phyloP scores from a whole-genome alignment of 768 basidiomycete genomes.

The Suillus luteus region DNA sequence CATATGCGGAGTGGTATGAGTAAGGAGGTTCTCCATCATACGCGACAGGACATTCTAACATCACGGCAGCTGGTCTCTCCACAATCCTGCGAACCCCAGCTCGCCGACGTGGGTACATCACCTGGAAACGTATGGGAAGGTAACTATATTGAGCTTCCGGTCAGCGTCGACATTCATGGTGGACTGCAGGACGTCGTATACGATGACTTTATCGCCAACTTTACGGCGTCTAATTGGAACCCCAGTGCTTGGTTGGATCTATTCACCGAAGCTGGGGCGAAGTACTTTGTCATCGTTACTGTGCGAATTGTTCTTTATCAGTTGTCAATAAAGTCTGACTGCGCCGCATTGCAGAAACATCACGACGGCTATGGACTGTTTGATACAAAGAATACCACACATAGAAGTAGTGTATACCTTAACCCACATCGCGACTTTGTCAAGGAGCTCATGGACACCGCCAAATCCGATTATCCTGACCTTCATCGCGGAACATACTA shows the following conservation, averaged over 20 bases:
- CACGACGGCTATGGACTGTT: slow-evolving; percentile 63
- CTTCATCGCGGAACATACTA: slow-evolving; percentile 61
- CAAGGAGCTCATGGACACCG: slow-evolving; percentile 49
- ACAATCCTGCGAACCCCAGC: slow-evolving; percentile 36
- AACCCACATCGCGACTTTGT: slow-evolving; percentile 55
- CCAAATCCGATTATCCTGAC: slow-evolving; percentile 50
- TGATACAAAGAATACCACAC: slow-evolving; percentile 54
- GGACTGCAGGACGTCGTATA: slow-evolving; percentile 45
- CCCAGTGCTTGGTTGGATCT: slow-evolving; percentile 56
- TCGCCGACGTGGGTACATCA: slow-evolving; percentile 53
- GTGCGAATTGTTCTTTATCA: slow-evolving; percentile 30
- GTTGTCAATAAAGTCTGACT: not conserved
- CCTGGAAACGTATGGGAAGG: slow-evolving; percentile 49
- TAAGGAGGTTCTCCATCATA: slow-evolving; percentile 17
- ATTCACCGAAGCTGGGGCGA: slow-evolving; percentile 57
- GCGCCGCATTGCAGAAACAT: slow-evolving; percentile 45
- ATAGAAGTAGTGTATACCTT: slow-evolving; percentile 50
- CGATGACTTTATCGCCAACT: slow-evolving; percentile 59
- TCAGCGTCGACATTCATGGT: not conserved
- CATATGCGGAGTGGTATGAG: slow-evolving; percentile 61
- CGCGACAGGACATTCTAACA: not conserved
- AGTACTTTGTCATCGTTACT: slow-evolving; percentile 61
- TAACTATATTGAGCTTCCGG: slow-evolving; percentile 2
- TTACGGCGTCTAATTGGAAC: slow-evolving; percentile 54
- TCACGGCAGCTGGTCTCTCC: slow-evolving; percentile 39